Percentiles rank a stretch among this genome's conserved stretches.
These are phyloP conservation scores for Thozetella sp. DNA, from an alignment of 495 filamentous ascomycete genomes.

Conservation along the genomic window DNA sequence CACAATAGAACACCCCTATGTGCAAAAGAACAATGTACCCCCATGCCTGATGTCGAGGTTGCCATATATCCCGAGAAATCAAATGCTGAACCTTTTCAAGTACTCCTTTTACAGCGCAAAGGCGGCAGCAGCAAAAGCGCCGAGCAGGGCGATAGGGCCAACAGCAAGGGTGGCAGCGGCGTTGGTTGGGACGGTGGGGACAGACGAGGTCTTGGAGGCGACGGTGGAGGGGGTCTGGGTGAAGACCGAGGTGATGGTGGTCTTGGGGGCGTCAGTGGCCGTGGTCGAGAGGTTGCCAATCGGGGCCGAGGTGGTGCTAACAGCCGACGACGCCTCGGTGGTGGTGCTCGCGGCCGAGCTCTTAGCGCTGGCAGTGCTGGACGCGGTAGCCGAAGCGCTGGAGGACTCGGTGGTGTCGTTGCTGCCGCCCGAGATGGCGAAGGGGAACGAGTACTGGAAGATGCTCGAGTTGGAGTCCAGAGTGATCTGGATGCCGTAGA, in stretches of 20 bases:
- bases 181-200: background rate
- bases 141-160: background rate
- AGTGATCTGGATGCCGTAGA: slow-evolving; percentile 46
- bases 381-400: slow-evolving; percentile 2
- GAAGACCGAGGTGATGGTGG: slow-evolving; percentile 3
- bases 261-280: background rate
- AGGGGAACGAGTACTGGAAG: slow-evolving; percentile 54
- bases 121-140: background rate
- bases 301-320: slow-evolving; percentile 6
- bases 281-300: slow-evolving; percentile 9
- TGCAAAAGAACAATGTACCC: background rate
- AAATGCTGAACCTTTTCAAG: background rate
- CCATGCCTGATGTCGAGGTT: background rate
- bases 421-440: slow-evolving; percentile 36
- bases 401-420: slow-evolving; percentile 5
- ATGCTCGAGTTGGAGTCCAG: slow-evolving; percentile 27
- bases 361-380: slow-evolving; percentile 10
- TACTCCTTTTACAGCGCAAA: background rate
- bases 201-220: background rate
- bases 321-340: slow-evolving; percentile 11
- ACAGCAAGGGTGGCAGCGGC: background rate
- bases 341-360: slow-evolving; percentile 11
- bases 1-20: background rate
- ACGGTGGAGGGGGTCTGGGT: slow-evolving; percentile 1
- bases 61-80: background rate